Evolutionary conservation across 192 early-diverging fungal genomes (phyloP).

Genomic region (Spizellomyces punctatus): DNA sequence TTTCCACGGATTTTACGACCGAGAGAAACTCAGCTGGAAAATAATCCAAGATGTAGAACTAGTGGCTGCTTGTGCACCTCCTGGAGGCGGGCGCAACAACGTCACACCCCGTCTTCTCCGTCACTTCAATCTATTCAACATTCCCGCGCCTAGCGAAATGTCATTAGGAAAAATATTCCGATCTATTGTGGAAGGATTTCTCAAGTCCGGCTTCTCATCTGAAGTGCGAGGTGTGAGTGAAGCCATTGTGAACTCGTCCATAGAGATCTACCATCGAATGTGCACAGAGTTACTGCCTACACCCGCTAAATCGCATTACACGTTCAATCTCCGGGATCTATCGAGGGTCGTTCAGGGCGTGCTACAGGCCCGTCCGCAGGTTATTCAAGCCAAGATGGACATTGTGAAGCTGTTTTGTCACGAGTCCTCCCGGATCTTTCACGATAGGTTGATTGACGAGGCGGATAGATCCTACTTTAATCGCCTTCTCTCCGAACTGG

Average conservation of each 20-base stretch:
- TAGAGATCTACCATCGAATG: constrained; percentile 65
- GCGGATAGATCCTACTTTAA: constrained; percentile 56
- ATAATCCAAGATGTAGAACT: constrained; percentile 57
- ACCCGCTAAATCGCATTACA: constrained; percentile 65
- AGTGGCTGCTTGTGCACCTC: constrained; percentile 60
- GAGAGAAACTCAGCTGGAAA: constrained; percentile 62
- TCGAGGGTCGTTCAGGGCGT: constrained; percentile 64
- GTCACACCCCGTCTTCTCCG: constrained; percentile 58
- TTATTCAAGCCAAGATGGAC: constrained; percentile 46
- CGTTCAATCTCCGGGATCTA: constrained; percentile 62
- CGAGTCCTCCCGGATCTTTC: constrained; percentile 60
- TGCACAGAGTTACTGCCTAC: constrained; percentile 61
- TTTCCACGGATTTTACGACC: constrained; percentile 62
- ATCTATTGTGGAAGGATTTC: constrained; percentile 59
- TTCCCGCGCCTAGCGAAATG: constrained; percentile 55
- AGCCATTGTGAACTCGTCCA: constrained; percentile 57
- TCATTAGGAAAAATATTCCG: constrained; percentile 58
- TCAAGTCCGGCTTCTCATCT: constrained; percentile 50
- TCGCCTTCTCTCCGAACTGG: constrained; percentile 56
- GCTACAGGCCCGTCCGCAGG: constrained; percentile 46
- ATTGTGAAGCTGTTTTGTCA: constrained; percentile 60
- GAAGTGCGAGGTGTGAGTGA: constrained; percentile 51
- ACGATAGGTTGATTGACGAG: constrained; percentile 64
- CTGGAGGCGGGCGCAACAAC: constrained; percentile 60
- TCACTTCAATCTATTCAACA: constrained; percentile 63